phyloP scores from a whole-genome alignment of 2,329 filamentous ascomycete species.

The Lecanicillium sp. region DNA sequence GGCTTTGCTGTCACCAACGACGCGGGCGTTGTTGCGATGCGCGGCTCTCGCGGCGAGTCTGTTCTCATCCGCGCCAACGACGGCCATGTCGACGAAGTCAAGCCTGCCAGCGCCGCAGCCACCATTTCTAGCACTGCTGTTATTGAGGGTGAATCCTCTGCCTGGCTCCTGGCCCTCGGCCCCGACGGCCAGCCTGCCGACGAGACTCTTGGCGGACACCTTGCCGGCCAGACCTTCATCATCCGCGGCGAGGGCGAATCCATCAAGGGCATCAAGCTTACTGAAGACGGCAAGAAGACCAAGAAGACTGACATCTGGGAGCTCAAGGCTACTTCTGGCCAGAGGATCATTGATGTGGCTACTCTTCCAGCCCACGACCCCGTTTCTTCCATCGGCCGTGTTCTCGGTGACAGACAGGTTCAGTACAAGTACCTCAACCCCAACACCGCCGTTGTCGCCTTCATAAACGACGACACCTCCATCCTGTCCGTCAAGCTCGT shows the following conservation, averaged over 20 bases:
- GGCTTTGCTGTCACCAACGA: slow-evolving; percentile 58
- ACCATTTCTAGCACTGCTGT: slow-evolving; percentile 37
- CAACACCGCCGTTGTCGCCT: slow-evolving; percentile 72
- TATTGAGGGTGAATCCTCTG: slow-evolving; percentile 46
- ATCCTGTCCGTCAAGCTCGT: slow-evolving; percentile 71
- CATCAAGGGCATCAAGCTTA: slow-evolving; percentile 51
- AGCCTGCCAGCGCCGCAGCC: slow-evolving; percentile 28
- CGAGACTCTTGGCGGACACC: slow-evolving; percentile 38
- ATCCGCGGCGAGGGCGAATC: slow-evolving; percentile 42
- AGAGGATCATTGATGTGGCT: slow-evolving; percentile 63
- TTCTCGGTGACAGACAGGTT: slow-evolving; percentile 86
- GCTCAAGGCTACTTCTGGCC: slow-evolving; percentile 59
- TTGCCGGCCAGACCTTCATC: slow-evolving; percentile 50
- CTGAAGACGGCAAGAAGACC: slow-evolving; percentile 34
- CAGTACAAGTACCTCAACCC: slow-evolving; percentile 96
- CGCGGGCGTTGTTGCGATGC: slow-evolving; percentile 50
- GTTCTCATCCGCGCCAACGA: slow-evolving; percentile 49
- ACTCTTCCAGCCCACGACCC: slow-evolving; percentile 71
- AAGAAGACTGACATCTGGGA: slow-evolving; percentile 59
- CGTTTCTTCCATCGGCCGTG: slow-evolving; percentile 89
- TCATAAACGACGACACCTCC: slow-evolving; percentile 52
- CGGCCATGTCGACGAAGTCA: slow-evolving; percentile 44
- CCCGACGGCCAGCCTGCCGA: slow-evolving; percentile 40
- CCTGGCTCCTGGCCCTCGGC: slow-evolving; percentile 49
- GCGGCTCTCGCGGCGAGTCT: slow-evolving; percentile 56